Evolutionary conservation across 2,329 filamentous ascomycete genomes (phyloP).

Genomic region (Bimuria novae-zelandiae): DNA sequence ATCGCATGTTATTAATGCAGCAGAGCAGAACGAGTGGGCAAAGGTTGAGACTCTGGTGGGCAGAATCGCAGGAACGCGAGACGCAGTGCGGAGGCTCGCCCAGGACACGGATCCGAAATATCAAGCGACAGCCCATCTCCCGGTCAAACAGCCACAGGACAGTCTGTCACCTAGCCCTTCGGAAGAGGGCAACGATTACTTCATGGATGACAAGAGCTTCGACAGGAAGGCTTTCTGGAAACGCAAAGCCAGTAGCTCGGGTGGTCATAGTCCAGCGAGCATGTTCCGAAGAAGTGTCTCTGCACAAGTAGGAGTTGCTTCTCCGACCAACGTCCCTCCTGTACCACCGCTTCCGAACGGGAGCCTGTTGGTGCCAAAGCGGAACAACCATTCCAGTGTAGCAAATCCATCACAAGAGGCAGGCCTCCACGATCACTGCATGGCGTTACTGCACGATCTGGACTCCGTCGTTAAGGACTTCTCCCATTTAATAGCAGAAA

Average conservation of each 20-base stretch:
- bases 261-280: constrained; percentile 47
- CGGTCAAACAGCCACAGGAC: constrained; percentile 35
- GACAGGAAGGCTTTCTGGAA: constrained; percentile 89
- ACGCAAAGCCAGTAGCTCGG: constrained; percentile 70
- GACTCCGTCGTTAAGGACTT: constrained; percentile 86
- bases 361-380: constrained; percentile 44
- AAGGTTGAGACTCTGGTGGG: constrained; percentile 85
- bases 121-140: constrained; percentile 42
- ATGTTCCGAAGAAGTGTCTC: constrained; percentile 57
- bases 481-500: constrained; percentile 73
- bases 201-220: constrained; percentile 44
- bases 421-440: constrained; percentile 79
- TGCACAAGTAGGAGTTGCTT: constrained; percentile 57
- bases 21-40: constrained; percentile 83
- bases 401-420: constrained; percentile 58
- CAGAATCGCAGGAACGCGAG: constrained; percentile 82
- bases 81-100: constrained; percentile 83
- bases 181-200: constrained; percentile 61
- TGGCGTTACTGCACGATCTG: constrained; percentile 80
- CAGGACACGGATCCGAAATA: constrained; percentile 78
- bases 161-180: constrained; percentile 46
- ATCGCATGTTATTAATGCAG: constrained; percentile 30
- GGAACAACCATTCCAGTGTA: constrained; percentile 25
- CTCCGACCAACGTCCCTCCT: constrained; percentile 45
- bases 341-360: constrained; percentile 36